These are phyloP conservation scores for Chytriomyces sp. DNA, from an alignment of 192 early-diverging fungal species.

Conservation along the genomic window DNA sequence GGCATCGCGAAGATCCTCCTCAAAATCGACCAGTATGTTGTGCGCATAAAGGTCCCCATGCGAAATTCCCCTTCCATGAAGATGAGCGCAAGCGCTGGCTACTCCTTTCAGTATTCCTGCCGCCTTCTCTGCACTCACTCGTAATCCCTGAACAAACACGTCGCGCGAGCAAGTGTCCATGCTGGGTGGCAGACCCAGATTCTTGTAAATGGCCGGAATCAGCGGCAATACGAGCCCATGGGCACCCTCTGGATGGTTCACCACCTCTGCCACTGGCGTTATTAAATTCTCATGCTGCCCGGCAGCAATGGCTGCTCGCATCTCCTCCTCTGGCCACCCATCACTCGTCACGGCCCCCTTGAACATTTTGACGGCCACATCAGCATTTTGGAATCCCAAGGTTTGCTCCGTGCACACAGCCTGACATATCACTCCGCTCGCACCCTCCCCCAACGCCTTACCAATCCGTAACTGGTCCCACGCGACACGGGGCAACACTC, in stretches of 20 bases:
- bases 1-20: background rate
- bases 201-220: slow-evolving; percentile 13
- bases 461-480: background rate
- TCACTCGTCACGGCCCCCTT: slow-evolving; percentile 31
- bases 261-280: slow-evolving; percentile 8
- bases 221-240: slow-evolving; percentile 19
- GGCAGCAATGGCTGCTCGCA: slow-evolving; percentile 12
- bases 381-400: background rate
- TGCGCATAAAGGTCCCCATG: slow-evolving; percentile 34
- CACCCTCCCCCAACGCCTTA: slow-evolving; percentile 24
- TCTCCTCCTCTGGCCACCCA: slow-evolving; percentile 25
- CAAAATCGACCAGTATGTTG: slow-evolving; percentile 19
- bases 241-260: background rate
- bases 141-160: slow-evolving; percentile 4
- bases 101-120: background rate
- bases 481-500: background rate
- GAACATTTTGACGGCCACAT: slow-evolving; percentile 33
- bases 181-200: slow-evolving; percentile 21
- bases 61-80: slow-evolving; percentile 19
- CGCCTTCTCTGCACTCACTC: background rate
- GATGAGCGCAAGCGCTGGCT: slow-evolving; percentile 7
- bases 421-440: slow-evolving; percentile 27
- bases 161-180: slow-evolving; percentile 27
- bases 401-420: background rate
- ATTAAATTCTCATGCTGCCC: slow-evolving; percentile 14